phyloP scores from a whole-genome alignment of 768 basidiomycete genomes.

The Lactarius quietus region DNA sequence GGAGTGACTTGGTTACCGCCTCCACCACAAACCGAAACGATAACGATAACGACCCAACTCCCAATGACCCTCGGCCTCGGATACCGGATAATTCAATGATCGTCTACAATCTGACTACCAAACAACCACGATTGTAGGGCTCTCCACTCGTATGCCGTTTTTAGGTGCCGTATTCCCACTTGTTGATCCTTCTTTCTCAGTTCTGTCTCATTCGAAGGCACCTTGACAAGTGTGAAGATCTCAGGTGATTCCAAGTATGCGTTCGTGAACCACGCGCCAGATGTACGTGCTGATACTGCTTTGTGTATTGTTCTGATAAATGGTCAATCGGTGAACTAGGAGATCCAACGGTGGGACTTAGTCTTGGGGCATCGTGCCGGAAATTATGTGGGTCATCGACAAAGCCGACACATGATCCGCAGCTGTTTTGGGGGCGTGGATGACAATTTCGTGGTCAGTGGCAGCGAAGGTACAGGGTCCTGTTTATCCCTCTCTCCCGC shows the following conservation, averaged over 20 bases:
- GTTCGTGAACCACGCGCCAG: constrained; percentile 81
- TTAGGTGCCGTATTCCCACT: constrained; percentile 15
- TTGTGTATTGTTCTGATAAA: constrained; percentile 10
- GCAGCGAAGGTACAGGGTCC: constrained; percentile 78
- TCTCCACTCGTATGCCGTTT: constrained; percentile 4
- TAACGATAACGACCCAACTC: constrained; percentile 23
- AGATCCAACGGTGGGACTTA: constrained; percentile 86
- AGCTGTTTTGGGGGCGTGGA: constrained; percentile 92
- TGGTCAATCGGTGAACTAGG: constrained; percentile 45
- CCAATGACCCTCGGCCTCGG: constrained; percentile 33
- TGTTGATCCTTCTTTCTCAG: constrained; percentile 36
- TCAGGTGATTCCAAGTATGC: constrained; percentile 85
- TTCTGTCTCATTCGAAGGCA: constrained; percentile 64
- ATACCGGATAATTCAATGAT: constrained; percentile 61
- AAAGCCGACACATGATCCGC: constrained; percentile 80
- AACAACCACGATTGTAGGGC: constrained; percentile 66
- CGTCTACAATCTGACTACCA: constrained; percentile 70
- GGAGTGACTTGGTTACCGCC: constrained; percentile 28
- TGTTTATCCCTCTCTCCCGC: constrained; percentile 7
- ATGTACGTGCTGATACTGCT: constrained; percentile 49
- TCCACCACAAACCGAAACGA: constrained; percentile 30
- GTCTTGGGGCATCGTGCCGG: constrained; percentile 62
- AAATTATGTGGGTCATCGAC: constrained; percentile 82
- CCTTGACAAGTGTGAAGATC: constrained; percentile 84
- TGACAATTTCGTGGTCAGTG: constrained; percentile 86